These are phyloP conservation scores for Phytophthora brassicae DNA, from an alignment of 352 stramenopile genomes.

Conservation along the genomic window DNA sequence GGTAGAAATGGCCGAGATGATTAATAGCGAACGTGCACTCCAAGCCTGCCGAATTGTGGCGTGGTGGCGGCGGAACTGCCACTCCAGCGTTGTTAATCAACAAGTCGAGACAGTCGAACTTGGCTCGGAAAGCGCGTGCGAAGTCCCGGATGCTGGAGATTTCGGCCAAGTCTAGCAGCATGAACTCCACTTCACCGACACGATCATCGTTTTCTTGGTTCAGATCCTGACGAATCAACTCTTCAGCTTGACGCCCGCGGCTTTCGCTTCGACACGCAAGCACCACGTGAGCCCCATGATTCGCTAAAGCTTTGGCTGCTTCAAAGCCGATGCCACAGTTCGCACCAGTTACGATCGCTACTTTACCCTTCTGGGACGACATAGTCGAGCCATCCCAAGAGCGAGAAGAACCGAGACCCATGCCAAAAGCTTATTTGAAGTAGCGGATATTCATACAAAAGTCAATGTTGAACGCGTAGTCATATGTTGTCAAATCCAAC, in stretches of 20 bases:
- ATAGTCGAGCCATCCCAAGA: conserved; percentile 16
- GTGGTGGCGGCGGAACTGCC: conserved; percentile 47
- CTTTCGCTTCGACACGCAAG: conserved; percentile 27
- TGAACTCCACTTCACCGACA: conserved; percentile 49
- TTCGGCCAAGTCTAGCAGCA: conserved; percentile 48
- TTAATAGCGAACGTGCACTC: conserved; percentile 69
- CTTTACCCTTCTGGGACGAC: conserved; percentile 13
- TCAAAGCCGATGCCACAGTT: conserved; percentile 31
- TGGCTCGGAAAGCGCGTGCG: conserved; percentile 31
- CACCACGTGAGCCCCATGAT: conserved; percentile 31
- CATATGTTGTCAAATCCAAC: too few species aligned
- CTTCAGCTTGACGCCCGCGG: conserved; percentile 9
- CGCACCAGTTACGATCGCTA: conserved; percentile 15
- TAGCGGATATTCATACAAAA: too few species aligned
- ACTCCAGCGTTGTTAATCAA: conserved; percentile 73
- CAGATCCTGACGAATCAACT: conserved; percentile 9
- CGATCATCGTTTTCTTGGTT: too few species aligned
- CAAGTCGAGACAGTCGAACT: conserved; percentile 49
- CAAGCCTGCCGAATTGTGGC: conserved; percentile 40
- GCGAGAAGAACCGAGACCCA: too few species aligned
- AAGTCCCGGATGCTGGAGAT: conserved; percentile 43
- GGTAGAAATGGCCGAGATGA: conserved; percentile 61
- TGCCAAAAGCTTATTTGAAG: too few species aligned
- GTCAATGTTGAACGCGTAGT: too few species aligned
- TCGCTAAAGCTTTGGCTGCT: conserved; percentile 16